Evolutionary conservation across 495 filamentous ascomycete genomes (phyloP), one percentile per base, ranked within the genome.

Genomic region (Haplographium delicatum): DNA sequence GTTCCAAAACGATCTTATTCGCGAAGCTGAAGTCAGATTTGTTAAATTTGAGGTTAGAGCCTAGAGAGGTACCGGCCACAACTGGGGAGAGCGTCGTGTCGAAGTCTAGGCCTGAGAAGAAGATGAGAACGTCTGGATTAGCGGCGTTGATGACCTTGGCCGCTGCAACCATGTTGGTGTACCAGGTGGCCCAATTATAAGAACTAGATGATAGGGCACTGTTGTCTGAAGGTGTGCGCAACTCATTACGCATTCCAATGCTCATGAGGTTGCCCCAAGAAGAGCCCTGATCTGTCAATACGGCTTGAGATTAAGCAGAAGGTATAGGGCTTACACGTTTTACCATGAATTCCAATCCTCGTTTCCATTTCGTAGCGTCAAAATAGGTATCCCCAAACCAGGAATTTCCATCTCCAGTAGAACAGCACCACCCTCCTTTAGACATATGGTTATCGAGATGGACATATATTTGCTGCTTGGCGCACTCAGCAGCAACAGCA

Each of bases 211-310:
- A 26, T 8, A 56, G 47, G 9, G 53, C 27, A 2, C 31, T 11
- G 42, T 56, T 51, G 53, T 51, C 60, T 41, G 56, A 59, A 4
- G 74, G 72, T 26, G 69, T 66, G 35, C 80, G 80, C 1, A 79
- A 72, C 47, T 84, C 80, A 60, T 84, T 84, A 22, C 79, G 75
- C 44, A 83, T 67, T n/a, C 72, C 71, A 54, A 83, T 67, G 58
- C 55, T 45, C 11, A 38, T 70, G 67, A 34, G 65, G 68, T 67
- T 70, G 24, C 30, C 33, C 55, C 55, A 58, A 3, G 23, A 38
- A 18, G 39, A 33, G 10, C 48, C 51, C 22, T 33, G 25, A 11
- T 52, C 20, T 16, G n/a, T 44, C 3, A 44, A 13, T 39, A 18
- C 41, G 18, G 16, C 11, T 24, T 38, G 22, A 31, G 37, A 15